A percentile compares a stretch with the other conserved stretches of the same genome.
Evolutionary conservation across 495 filamentous ascomycete species (phyloP).

Genomic region (Aspergillus nidulans): DNA sequence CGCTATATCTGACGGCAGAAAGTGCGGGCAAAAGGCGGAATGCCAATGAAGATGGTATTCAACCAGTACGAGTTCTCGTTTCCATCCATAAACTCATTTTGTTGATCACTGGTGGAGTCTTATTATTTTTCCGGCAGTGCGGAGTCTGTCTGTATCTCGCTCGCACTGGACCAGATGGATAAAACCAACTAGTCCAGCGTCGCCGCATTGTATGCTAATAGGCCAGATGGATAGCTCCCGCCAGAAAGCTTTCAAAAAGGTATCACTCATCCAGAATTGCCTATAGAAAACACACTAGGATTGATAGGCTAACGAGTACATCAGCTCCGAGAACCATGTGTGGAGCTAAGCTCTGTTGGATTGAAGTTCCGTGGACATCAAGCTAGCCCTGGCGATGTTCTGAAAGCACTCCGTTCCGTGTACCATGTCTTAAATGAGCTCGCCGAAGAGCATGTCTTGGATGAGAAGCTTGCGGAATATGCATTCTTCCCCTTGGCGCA

Average conservation of each 20-base stretch:
- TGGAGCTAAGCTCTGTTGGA: constrained; percentile 69
- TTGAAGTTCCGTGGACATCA: constrained; percentile 55
- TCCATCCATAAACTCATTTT: too few species aligned
- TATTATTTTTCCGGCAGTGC: too few species aligned
- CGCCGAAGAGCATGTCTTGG: constrained; percentile 51
- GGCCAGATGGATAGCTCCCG: constrained; percentile 32
- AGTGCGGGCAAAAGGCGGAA: constrained; percentile 17
- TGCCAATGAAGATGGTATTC: constrained; percentile 4
- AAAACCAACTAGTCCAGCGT: neutral
- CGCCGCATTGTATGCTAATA: neutral
- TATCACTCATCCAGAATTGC: constrained; percentile 12
- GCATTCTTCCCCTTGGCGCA: constrained; percentile 89
- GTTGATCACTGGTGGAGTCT: too few species aligned
- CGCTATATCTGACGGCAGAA: constrained; percentile 24
- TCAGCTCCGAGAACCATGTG: constrained; percentile 71
- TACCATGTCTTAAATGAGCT: constrained; percentile 49
- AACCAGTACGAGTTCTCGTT: neutral
- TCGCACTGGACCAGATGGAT: neutral
- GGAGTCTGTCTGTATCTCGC: neutral
- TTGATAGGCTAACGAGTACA: constrained; percentile 3
- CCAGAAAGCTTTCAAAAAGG: constrained; percentile 41
- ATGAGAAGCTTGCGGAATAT: constrained; percentile 86
- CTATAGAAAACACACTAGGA: constrained; percentile 2
- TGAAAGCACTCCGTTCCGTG: constrained; percentile 51
- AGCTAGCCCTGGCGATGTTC: constrained; percentile 50